A percentile compares a stretch with the other conserved stretches of the same genome.
Conservation (phyloP, 148 eudicot genomes). For the Amaranthus palmeri region DNA sequence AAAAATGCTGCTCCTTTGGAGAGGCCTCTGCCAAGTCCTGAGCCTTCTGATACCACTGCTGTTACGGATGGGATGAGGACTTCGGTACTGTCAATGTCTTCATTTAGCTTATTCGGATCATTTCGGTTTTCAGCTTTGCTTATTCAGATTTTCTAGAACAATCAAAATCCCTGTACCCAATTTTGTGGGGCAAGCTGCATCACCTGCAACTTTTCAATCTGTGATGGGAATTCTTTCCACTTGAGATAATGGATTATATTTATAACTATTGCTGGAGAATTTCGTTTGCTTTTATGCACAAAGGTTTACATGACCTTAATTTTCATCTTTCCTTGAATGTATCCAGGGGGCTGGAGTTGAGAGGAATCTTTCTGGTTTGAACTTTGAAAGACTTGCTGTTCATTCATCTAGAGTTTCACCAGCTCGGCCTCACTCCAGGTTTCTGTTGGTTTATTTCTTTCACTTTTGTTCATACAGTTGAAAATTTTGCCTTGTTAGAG, state of each 20-base stretch:
- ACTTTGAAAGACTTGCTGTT: conserved; percentile 34
- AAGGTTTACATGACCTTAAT: neutral
- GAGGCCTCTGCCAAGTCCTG: conserved; percentile 30
- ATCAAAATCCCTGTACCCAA: neutral
- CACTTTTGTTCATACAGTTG: neutral
- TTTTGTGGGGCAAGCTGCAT: neutral
- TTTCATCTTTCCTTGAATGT: conserved; percentile 10
- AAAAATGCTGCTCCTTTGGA: conserved; percentile 31
- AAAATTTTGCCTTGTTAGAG: neutral
- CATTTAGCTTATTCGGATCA: no score
- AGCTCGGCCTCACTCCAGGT: conserved; percentile 1
- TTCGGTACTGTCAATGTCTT: neutral
- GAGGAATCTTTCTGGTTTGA: conserved; percentile 51
- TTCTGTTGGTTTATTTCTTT: no score
- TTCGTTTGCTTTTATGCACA: neutral
- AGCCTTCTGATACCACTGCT: conserved; percentile 14
- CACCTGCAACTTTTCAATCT: no score
- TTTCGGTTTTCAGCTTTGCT: no score
- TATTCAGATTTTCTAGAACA: no score
- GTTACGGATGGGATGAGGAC: neutral
- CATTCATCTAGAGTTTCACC: neutral
- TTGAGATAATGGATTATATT: no score
- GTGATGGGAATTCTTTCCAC: no score
- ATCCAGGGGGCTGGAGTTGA: conserved; percentile 52
- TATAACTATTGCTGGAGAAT: no score